These are phyloP conservation scores for Tylopilus sp. DNA, from an alignment of 1,284 basidiomycete genomes.

Conservation along the genomic window DNA sequence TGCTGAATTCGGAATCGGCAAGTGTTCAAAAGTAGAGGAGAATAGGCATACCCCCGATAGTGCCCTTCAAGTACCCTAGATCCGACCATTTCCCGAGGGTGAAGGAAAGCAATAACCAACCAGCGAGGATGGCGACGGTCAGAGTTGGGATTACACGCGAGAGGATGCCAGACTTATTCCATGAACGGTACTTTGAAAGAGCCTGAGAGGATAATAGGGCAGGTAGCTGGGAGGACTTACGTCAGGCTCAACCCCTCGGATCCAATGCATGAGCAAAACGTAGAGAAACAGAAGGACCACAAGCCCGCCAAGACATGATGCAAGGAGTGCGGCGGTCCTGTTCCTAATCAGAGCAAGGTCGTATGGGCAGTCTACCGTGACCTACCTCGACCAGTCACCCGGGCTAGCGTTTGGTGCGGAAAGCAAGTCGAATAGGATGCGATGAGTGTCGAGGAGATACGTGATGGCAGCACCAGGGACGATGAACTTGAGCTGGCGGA, in stretches of 20 bases:
- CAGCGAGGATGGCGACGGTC: constrained; percentile 61
- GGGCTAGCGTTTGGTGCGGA: constrained; percentile 25
- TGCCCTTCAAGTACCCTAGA: constrained; percentile 58
- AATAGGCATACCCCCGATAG: constrained; percentile 51
- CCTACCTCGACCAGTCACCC: constrained; percentile 51
- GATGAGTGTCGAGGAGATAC: constrained; percentile 53
- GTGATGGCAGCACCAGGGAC: constrained; percentile 60
- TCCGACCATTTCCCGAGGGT: constrained; percentile 60
- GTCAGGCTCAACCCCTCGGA: constrained; percentile 60
- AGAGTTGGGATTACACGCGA: constrained; percentile 58
- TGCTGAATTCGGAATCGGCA: constrained; percentile 36
- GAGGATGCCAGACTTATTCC: constrained; percentile 56
- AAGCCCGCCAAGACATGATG: constrained; percentile 48
- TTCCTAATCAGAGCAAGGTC: constrained; percentile 1
- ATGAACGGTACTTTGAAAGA: constrained; percentile 51
- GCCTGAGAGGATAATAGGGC: constrained; percentile 1
- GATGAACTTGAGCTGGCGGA: constrained; percentile 67
- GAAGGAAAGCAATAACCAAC: constrained; percentile 59
- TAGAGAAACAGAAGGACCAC: constrained; percentile 69
- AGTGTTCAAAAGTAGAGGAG: neutral
- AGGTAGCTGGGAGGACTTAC: constrained; percentile 41
- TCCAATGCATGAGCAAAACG: constrained; percentile 57
- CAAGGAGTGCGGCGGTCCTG: constrained; percentile 49
- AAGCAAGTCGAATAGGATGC: constrained; percentile 45
- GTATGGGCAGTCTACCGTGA: neutral